A percentile compares a stretch with the other conserved stretches of the same genome.
Evolutionary conservation across 2,329 filamentous ascomycete species (phyloP).

Genomic region (Ophiostoma australiae): DNA sequence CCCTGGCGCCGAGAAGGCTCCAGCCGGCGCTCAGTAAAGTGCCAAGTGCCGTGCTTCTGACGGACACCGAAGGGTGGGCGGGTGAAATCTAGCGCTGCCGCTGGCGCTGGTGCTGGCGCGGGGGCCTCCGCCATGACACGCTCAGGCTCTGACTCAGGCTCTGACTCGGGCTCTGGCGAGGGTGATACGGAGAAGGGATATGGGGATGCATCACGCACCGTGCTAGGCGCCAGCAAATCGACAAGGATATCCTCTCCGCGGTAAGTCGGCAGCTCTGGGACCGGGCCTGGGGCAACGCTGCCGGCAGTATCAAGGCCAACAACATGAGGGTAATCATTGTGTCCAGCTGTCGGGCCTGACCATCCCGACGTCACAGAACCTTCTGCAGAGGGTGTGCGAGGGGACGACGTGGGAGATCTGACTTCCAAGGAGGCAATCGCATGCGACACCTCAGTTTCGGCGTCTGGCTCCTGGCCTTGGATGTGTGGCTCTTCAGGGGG

Average conservation of each 20-base stretch:
- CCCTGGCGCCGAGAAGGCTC: neutral
- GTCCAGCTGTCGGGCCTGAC: neutral
- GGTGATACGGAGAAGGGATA: neutral
- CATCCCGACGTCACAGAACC: neutral
- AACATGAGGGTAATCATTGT: neutral
- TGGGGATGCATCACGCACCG: neutral
- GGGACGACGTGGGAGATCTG: neutral
- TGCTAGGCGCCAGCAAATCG: no score
- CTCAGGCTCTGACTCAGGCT: neutral
- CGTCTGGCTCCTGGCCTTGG: no score
- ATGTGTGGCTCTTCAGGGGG: no score
- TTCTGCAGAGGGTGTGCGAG: neutral
- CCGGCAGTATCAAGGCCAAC: no score
- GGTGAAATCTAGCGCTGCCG: neutral
- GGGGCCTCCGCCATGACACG: no score
- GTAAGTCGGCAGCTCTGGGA: no score
- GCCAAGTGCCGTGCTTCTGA: neutral
- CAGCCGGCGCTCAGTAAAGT: neutral
- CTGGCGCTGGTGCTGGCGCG: no score
- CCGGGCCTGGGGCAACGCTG: no score
- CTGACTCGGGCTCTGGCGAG: neutral
- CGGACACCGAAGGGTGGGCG: neutral
- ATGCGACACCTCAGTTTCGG: no score
- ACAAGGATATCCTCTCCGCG: no score
- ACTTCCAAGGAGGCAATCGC: no score